Evolutionary conservation across 257 asterid species (phyloP).

Genomic region (Penstemon newberryi): DNA sequence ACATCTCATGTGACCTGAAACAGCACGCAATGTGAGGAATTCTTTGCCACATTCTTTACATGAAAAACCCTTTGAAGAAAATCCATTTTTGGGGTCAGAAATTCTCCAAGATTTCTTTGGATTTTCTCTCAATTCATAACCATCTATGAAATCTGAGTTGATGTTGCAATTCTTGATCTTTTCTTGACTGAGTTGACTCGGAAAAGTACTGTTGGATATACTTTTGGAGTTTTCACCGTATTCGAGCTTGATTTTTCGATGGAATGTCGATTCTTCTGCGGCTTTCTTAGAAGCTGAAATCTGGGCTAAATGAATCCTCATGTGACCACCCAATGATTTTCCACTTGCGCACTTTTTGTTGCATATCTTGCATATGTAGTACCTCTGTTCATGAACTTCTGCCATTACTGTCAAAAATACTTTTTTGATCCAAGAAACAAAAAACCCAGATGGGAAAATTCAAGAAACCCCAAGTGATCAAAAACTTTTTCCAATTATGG

Average conservation of each 20-base stretch:
- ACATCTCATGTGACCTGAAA: conserved; percentile 72
- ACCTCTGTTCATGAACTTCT: conserved; percentile 43
- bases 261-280: conserved; percentile 21
- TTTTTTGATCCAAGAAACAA: conserved; percentile 29
- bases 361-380: conserved; percentile 67
- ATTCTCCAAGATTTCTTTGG: conserved; percentile 80
- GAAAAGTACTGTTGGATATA: conserved; percentile 28
- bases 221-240: conserved; percentile 26
- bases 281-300: conserved; percentile 62
- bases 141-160: conserved; percentile 28
- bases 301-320: conserved; percentile 69
- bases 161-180: neutral
- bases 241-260: conserved; percentile 12
- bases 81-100: conserved; percentile 40
- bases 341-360: conserved; percentile 65
- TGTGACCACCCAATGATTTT: conserved; percentile 91
- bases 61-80: conserved; percentile 14
- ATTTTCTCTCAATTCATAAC: conserved; percentile 61
- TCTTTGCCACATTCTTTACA: conserved; percentile 67
- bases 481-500: neutral
- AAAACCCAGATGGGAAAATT: conserved; percentile 31
- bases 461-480: conserved; percentile 29
- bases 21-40: conserved; percentile 59
- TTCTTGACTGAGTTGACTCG: no score
- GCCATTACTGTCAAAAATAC: conserved; percentile 35